Evolutionary conservation across 257 asterid genomes (phyloP), one percentile per base, ranked within the genome.

Genomic region (Rehmannia glutinosa): DNA sequence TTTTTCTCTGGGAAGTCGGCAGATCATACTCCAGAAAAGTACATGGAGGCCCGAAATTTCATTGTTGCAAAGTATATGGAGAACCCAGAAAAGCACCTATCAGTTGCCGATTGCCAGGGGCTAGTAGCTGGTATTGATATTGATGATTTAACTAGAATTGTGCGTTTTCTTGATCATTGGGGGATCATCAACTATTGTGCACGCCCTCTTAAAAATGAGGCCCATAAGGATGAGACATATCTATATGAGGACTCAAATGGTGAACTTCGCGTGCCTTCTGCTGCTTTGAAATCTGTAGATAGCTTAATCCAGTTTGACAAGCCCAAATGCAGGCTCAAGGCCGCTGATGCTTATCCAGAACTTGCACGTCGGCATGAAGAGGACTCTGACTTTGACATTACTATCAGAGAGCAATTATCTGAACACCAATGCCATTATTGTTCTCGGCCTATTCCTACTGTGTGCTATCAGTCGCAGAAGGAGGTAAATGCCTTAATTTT

Each of bases 131-230:
- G 92, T 60, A 67, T 85, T 42, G 86, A 85, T 70, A 43, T 30
- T 73, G 97, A 86, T 55, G 97, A 94, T 79, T 70, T 89, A 70
- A 80, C 81, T 75, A 84, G 99, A 73, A 82, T 94, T 46, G 80
- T 84, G 54, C 77, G 97, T 80, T 94, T 91, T 87, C 96, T 94
- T 74, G 97, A 91, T 76, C 96, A 91, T 55, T 94, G 97, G 98
- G 99, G 99, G 58, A 85, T 94, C 71, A 87, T 94, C 54, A 94
- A 94, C 64, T 94, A 94, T 45, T 94, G 97, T 73, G 97, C 99
- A 43, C 53, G 76, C 30, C 77, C 95, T 66, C 85, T 72, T 47
- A 73, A 80, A 77, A 69, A 64, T 21, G 95, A 77, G 79, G 42
- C 68, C 39, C 82, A 58, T 35, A 88, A 84, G 75, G 91, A 84